Evolutionary conservation across 2,329 filamentous ascomycete species (phyloP).

Genomic region (Exophiala sp.): DNA sequence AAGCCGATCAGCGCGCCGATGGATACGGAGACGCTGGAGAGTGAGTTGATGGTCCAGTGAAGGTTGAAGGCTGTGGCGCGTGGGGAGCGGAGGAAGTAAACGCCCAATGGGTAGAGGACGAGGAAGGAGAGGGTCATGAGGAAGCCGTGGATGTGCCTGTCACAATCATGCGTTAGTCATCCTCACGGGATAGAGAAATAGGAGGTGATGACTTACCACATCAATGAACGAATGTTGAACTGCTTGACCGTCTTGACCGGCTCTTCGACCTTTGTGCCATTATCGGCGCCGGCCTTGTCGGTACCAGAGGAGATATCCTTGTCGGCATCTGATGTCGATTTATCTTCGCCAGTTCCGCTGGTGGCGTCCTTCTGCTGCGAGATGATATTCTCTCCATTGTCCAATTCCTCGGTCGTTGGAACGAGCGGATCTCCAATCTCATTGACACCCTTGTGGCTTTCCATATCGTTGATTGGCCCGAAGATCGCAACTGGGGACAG

Average conservation of each 20-base stretch:
- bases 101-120: constrained; percentile 35
- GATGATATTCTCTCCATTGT: constrained; percentile 20
- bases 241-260: constrained; percentile 22
- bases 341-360: not conserved
- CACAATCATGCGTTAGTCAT: not conserved
- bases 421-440: constrained; percentile 23
- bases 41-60: constrained; percentile 40
- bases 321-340: not conserved
- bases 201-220: constrained; percentile 21
- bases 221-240: constrained; percentile 22
- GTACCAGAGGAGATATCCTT: not conserved
- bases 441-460: constrained; percentile 22
- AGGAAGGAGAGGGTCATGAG: constrained; percentile 37
- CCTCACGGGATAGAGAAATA: constrained; percentile 31
- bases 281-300: constrained; percentile 20
- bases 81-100: constrained; percentile 38
- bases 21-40: constrained; percentile 37
- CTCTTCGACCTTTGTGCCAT: constrained; percentile 21
- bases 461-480: constrained; percentile 23
- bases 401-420: constrained; percentile 26
- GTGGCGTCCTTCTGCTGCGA: constrained; percentile 8
- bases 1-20: constrained; percentile 42
- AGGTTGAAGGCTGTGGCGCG: constrained; percentile 36
- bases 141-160: constrained; percentile 32
- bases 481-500: constrained; percentile 23